Conservation (phyloP, 2,329 filamentous ascomycete genomes). For the Tothia fuscella region DNA sequence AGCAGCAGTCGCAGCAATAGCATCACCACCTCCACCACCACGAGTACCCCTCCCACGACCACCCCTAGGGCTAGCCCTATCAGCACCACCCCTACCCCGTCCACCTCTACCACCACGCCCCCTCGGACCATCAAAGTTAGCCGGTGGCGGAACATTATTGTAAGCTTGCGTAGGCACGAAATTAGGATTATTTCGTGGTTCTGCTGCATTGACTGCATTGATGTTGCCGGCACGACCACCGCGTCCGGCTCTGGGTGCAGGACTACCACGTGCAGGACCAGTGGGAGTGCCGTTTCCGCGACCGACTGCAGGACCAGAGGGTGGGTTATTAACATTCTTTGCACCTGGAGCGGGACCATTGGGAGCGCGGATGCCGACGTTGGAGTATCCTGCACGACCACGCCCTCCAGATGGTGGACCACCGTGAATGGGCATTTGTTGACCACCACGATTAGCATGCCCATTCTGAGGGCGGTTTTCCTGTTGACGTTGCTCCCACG, state of each 20-base stretch:
- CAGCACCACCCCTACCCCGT: conserved; percentile 15
- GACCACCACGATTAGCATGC: background rate
- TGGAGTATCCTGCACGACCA: conserved; percentile 9
- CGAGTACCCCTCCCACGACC: conserved; percentile 4
- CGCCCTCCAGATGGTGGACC: conserved; percentile 7
- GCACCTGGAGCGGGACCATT: background rate
- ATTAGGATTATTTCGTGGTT: background rate
- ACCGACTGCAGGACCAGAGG: background rate
- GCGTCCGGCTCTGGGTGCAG: background rate
- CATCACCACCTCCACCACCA: conserved; percentile 3
- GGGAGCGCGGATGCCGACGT: conserved; percentile 2
- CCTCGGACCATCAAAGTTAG: conserved; percentile 13
- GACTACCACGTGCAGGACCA: background rate
- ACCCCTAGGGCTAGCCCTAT: conserved; percentile 10
- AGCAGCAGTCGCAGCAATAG: background rate
- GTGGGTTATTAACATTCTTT: background rate
- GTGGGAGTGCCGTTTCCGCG: background rate
- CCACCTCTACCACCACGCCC: conserved; percentile 16
- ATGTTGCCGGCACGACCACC: background rate
- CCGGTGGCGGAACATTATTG: conserved; percentile 25
- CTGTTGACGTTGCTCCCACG: conserved; percentile 47
- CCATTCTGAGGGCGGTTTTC: conserved; percentile 35
- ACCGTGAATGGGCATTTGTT: conserved; percentile 4
- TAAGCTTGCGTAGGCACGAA: conserved; percentile 17
- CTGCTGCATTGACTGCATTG: background rate